Base-by-base conservation (phyloP, 2,329 filamentous ascomycete genomes). In the Plectosphaerella plurivora region DNA sequence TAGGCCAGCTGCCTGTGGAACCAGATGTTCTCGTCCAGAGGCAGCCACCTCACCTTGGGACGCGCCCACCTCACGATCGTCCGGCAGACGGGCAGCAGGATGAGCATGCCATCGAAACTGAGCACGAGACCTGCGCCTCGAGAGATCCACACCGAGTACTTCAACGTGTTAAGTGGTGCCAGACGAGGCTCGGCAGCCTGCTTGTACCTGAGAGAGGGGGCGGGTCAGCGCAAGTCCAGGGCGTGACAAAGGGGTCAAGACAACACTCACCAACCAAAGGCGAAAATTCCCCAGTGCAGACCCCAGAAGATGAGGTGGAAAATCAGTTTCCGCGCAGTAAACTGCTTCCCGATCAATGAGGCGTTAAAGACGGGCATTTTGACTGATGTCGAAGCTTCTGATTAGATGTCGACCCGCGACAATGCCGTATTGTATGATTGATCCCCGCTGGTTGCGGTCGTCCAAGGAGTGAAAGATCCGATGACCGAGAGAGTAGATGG, bases 1-100 rank as follows among this genome's bases (percentile, higher is more conserved):
- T 99, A 99, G 16, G 94, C 93, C 44, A 96, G 82, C 70, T 99
- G 94, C 58, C 93, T 82, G 74, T 99, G 94, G 71, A 99, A 95
- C 91, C 91, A 99, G 59, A 92, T 81, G 54, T 91, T 95, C 73
- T 99, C 94, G 64, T 99, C 94, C n/a, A 99, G 79, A 5, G 94
- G 94, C 12, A 97, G 68, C 75, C 88, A 96, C 69, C 84, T 83
- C 58, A 96, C 73, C 75, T 95, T 96, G 24, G 94, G 94, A 58
- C 94, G 83, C 52, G 97, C 70, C 65, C 84, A 88, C 67, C 90
- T 84, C 66, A 99, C 81, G 33, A 97, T 74, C 54, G 93, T 97
- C 60, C 94, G 82, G 76, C 93, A 99, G 77, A 99, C 96, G 7
- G 94, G 94, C 54, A 99, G 78, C 25, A 99, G 73, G 63, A 99